Base-by-base conservation (phyloP, 2,329 filamentous ascomycete genomes). In the Fulvia fulva region DNA sequence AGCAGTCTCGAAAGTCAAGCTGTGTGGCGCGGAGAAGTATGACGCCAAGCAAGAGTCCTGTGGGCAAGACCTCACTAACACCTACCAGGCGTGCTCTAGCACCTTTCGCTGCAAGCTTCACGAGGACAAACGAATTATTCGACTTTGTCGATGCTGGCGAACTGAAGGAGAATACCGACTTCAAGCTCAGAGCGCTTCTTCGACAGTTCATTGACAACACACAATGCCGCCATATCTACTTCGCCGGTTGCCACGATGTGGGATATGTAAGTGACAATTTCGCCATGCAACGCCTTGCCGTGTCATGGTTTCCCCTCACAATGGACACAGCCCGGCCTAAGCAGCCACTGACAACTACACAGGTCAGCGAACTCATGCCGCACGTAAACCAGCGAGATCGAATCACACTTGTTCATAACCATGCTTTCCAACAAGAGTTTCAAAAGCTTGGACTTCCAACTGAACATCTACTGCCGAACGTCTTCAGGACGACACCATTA, bases 221-320 rank as follows among this genome's bases (percentile, higher is more conserved):
- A 3, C 82, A 86, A 65, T 88, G 85, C 74, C 83, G 82, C 63
- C 84, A 86, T 67, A 84, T 88, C 34, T 83, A 82, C 66, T 83
- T 86, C 57, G 85, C 83, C 5, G 83, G 80, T 41, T 87, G 84
- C 65, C 83, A 87, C 63, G 82, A 87, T 63, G 76, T 76, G 23
- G 80, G 80, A 52, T 86, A 87, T 67, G 71, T 85, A 47, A 41
- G 37, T 41, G 37, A n/a, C n/a, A n/a, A n/a, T n/a, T n/a, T n/a
- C n/a, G n/a, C n/a, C n/a, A n/a, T n/a, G n/a, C n/a, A n/a, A n/a
- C n/a, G n/a, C n/a, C n/a, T n/a, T n/a, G n/a, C n/a, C n/a, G n/a
- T n/a, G n/a, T n/a, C n/a, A n/a, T n/a, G n/a, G n/a, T n/a, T n/a
- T n/a, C n/a, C n/a, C n/a, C n/a, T n/a, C n/a, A n/a, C n/a, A n/a